Evolutionary conservation across 257 asterid species (phyloP).

Genomic region (Datura wrightii): DNA sequence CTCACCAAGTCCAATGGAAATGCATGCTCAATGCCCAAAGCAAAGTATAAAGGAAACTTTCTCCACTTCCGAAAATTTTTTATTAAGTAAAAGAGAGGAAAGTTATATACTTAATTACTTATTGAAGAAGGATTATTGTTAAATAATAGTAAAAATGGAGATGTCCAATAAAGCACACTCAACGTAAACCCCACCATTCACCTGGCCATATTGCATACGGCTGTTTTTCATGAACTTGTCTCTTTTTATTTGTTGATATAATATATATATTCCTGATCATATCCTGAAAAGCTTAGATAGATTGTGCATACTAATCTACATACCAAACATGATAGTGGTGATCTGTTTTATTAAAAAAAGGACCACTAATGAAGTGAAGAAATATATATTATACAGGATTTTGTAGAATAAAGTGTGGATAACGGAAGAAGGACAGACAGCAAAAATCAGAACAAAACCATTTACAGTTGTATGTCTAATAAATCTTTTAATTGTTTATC

Average conservation of each 20-base stretch:
- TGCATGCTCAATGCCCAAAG: constrained; percentile 5
- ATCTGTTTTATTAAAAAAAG: not conserved
- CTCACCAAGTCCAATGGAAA: not conserved
- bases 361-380: not conserved
- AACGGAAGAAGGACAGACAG: not conserved
- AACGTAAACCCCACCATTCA: constrained; percentile 25
- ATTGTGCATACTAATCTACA: not conserved
- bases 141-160: not conserved
- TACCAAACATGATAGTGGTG: not conserved
- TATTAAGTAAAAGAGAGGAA: not conserved
- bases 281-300: not conserved
- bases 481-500: not conserved
- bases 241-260: not conserved
- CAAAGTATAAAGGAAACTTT: not conserved
- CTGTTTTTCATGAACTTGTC: constrained; percentile 2
- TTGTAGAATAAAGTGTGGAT: not conserved
- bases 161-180: constrained; percentile 8
- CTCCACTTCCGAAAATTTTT: not conserved
- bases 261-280: not conserved
- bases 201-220: constrained; percentile 1
- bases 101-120: not conserved
- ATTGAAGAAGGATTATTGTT: not conserved
- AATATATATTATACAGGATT: not conserved
- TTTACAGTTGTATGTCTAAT: not conserved
- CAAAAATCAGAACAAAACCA: not conserved